Evolutionary conservation across 345 rosid genomes (phyloP).

Genomic region (Erysimum cheiranthoides): DNA sequence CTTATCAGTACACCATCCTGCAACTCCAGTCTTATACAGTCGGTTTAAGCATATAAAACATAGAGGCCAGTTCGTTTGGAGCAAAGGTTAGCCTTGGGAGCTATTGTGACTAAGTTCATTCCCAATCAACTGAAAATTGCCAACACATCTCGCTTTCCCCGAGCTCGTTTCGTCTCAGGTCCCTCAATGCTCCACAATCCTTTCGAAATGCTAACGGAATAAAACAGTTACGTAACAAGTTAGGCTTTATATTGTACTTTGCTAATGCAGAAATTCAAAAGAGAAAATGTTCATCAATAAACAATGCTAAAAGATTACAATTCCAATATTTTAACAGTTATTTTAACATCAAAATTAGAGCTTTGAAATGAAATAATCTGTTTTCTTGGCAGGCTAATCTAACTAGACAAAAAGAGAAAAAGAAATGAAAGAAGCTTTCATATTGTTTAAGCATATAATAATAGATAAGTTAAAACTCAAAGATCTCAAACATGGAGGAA

Average conservation of each 20-base stretch:
- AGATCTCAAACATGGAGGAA: conserved; percentile 17
- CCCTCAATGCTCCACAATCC: conserved; percentile 14
- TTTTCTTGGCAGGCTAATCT: neutral
- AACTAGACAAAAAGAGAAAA: conserved; percentile 22
- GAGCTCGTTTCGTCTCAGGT: neutral
- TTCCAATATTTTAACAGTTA: neutral
- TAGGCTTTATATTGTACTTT: neutral
- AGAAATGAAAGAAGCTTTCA: neutral
- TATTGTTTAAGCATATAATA: neutral
- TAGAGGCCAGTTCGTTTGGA: conserved; percentile 7
- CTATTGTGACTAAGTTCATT: neutral
- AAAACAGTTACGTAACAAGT: conserved; percentile 2
- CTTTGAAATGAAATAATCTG: neutral
- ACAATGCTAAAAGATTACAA: conserved; percentile 17
- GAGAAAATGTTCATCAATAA: neutral
- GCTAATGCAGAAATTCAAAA: neutral
- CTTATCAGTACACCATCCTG: conserved; percentile 17
- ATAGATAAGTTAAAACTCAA: conserved; percentile 4
- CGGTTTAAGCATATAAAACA: neutral
- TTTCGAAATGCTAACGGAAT: conserved; percentile 17
- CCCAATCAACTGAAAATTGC: conserved; percentile 15
- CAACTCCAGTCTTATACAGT: conserved; percentile 15
- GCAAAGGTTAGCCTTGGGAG: neutral
- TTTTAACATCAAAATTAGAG: neutral
- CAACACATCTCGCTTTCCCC: conserved; percentile 6